Evolutionary conservation across 139 green algal species (phyloP), one percentile per base, ranked within the genome.

Genomic region (Zygnema circumcarinatum): DNA sequence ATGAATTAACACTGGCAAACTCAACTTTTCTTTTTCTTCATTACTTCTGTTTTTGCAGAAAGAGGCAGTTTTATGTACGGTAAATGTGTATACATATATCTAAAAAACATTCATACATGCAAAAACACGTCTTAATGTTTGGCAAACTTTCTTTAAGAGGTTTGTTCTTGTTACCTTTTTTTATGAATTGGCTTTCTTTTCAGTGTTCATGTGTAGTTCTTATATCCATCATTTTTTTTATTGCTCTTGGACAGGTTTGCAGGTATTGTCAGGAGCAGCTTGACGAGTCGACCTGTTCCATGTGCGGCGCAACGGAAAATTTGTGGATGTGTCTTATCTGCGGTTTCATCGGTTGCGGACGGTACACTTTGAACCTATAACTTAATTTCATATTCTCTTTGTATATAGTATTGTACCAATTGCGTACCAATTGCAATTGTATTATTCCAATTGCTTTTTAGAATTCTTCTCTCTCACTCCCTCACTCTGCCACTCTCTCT

Each of bases 261-360:
- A 69, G 91, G 29, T 93, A 92, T 69, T 91, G 88, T 67, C 74
- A 92, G 38, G 25, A 91, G 73, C 73, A 81, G 74, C 33, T 42
- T 29, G 53, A 75, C 35, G n/a, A 84, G 35, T 83, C 88, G 38
- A 54, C 31, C 52, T 99, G 97, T 90, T 52, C 53, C 21, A 88
- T 78, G 21, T 99, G 97, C 88, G 93, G 84, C 56, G 94, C 92
- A 2, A 76, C 67, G 0, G 85, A 90, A 41, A 93, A 95, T 88
- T 91, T 99, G 56, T 99, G 97, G 97, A 98, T 99, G 62, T 99
- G 97, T 89, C 93, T 99, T 39, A 98, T 99, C 56, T 99, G 97
- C 91, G 97, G 97, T 29, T 94, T 98, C 88, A 93, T 98, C 21
- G 97, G 97, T 32, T 98, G 96, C 79, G 84, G 84, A 33, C 33